Evolutionary conservation across 345 rosid genomes (phyloP).

Genomic region (Salix brachista): DNA sequence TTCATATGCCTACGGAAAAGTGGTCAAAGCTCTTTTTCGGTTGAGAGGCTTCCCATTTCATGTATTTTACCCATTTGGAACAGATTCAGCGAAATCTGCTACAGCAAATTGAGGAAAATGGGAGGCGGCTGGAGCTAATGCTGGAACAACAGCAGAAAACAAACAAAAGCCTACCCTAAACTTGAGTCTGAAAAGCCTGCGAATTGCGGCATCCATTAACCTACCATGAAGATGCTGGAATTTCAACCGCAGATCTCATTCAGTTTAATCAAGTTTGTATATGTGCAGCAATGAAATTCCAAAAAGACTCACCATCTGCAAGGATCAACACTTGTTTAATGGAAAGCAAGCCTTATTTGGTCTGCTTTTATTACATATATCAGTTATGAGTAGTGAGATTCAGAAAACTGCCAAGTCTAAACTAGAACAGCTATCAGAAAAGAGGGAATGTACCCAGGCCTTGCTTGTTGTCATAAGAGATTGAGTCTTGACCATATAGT

Average conservation of each 20-base stretch:
- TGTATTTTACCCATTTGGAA: not conserved
- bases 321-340: not conserved
- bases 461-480: not conserved
- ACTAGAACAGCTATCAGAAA: not conserved
- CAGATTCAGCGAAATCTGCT: conserved; percentile 26
- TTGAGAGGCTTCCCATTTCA: not conserved
- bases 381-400: not conserved
- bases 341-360: not conserved
- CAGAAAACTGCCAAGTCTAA: not conserved
- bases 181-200: not conserved
- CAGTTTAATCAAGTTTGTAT: not conserved
- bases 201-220: not conserved
- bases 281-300: not conserved
- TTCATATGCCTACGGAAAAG: not conserved
- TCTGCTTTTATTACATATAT: not conserved
- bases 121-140: conserved; percentile 17
- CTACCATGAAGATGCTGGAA: not conserved
- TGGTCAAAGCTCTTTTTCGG: not conserved
- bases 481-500: not conserved
- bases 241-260: not conserved
- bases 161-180: not conserved
- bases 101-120: conserved; percentile 17
- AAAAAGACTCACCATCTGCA: not conserved
- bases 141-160: conserved; percentile 10
- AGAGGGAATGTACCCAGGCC: not conserved